phyloP scores from a whole-genome alignment of 1,284 basidiomycete genomes.

The Cryptococcus amylolentus region DNA sequence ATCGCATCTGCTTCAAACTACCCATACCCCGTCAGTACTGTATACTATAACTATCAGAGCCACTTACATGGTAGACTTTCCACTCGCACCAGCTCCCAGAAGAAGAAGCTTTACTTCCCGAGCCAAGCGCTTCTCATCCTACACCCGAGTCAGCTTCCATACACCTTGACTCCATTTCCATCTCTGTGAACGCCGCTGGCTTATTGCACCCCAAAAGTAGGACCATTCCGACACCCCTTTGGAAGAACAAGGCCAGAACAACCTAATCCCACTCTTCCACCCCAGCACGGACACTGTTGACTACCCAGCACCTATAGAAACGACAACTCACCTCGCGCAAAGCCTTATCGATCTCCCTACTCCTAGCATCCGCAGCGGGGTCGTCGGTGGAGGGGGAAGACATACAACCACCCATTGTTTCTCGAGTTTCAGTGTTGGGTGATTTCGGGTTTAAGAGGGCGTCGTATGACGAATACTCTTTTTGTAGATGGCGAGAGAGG shows the following conservation, averaged over 20 bases:
- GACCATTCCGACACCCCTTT: neutral
- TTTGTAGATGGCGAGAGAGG: too few species aligned
- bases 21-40: neutral
- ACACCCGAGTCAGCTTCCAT: conserved; percentile 4
- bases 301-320: neutral
- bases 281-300: neutral
- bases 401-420: conserved; percentile 70
- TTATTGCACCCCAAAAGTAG: too few species aligned
- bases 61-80: conserved; percentile 69
- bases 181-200: too few species aligned
- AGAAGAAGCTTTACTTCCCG: conserved; percentile 81
- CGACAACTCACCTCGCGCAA: conserved; percentile 58
- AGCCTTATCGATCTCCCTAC: conserved; percentile 62
- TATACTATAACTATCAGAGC: neutral
- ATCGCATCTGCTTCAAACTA: conserved; percentile 45
- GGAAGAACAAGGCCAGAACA: neutral
- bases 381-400: conserved; percentile 54
- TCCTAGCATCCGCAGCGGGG: conserved; percentile 27
- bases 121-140: conserved; percentile 67
- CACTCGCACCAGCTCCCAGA: conserved; percentile 87
- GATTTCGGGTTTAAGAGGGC: too few species aligned
- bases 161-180: neutral
- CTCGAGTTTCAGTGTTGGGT: neutral
- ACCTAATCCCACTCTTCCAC: neutral
- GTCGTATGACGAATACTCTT: too few species aligned